Base-by-base conservation (phyloP, 2,329 filamentous ascomycete genomes). In the Penicillium verrucosum region DNA sequence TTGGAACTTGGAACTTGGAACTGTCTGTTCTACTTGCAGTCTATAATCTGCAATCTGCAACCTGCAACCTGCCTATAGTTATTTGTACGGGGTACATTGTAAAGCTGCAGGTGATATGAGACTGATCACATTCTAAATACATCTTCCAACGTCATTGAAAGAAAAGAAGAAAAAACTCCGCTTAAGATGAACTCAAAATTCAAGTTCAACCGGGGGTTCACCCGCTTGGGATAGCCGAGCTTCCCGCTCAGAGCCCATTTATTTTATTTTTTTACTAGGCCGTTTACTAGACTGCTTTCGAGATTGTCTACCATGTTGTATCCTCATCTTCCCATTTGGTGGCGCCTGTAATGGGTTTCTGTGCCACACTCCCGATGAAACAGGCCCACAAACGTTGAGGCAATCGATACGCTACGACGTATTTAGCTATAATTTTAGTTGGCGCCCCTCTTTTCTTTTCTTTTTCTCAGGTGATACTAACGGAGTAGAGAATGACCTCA, bases 211-310 rank as follows among this genome's bases (percentile, higher is more conserved):
- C 57, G 60, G 36, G 32, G 40, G 49, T 61, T 59, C 54, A 61
- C 61, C 54, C 54, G 54, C 54, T 57, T 54, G 42, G 40, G 44
- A 62, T 63, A 62, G 61, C 64, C 64, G 64, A 66, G 58, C 56
- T 60, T 65, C 58, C 64, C 64, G 62, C 61, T 54, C 58, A 45
- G 34, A 46, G 45, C 25, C 25, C 52, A 10, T 16, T 42, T 43
- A 14, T 18, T 11, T 37, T 38, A n/a, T 18, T 38, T 10, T 38
- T 38, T 38, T 10, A 38, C n/a, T 11, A 38, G 36, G n/a, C n/a
- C 11, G 11, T 42, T 12, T 25, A 29, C 34, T 47, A 30, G 42
- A 10, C 47, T 38, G 8, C 16, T 48, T 43, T 41, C 37, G 2
- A 9, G 5, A 25, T 43, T 44, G 32, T 57, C 49, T 29, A 56